Evolutionary conservation across 2,329 filamentous ascomycete genomes (phyloP).

Genomic region (Phoma herbarum): DNA sequence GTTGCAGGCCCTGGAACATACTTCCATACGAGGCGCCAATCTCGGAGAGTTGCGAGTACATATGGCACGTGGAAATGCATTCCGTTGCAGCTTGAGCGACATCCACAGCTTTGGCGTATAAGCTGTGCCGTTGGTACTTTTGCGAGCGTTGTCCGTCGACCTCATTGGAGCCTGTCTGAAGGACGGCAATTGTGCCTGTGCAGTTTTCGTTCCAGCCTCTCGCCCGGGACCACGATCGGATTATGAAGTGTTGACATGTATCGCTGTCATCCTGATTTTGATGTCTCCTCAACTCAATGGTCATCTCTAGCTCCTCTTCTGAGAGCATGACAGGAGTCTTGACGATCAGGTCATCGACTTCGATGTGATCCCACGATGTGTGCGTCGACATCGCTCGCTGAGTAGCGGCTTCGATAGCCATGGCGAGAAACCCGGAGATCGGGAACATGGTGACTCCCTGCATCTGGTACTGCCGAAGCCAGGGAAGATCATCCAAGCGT

Average conservation of each 20-base stretch:
- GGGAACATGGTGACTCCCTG: conserved; percentile 43
- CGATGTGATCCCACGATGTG: conserved; percentile 25
- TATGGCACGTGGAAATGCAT: conserved; percentile 33
- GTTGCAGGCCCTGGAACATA: conserved; percentile 61
- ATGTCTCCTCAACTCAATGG: conserved; percentile 34
- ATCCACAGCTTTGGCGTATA: conserved; percentile 17
- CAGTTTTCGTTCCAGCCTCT: conserved; percentile 68
- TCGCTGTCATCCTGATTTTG: conserved; percentile 1
- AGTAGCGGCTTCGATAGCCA: conserved; percentile 45
- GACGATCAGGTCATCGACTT: conserved; percentile 32
- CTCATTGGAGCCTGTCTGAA: conserved; percentile 50
- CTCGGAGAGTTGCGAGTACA: conserved; percentile 59
- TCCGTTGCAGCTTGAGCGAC: conserved; percentile 16
- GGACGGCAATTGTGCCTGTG: conserved; percentile 52
- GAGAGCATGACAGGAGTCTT: conserved; percentile 36
- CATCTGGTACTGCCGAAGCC: conserved; percentile 59
- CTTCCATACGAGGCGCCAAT: conserved; percentile 62
- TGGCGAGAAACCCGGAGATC: conserved; percentile 44
- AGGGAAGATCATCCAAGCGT: conserved; percentile 53
- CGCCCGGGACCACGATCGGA: conserved; percentile 62
- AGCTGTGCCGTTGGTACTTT: conserved; percentile 21
- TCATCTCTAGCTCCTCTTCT: conserved; percentile 45
- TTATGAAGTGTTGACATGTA: conserved; percentile 53
- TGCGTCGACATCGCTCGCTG: conserved; percentile 27
- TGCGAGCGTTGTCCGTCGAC: conserved; percentile 47